phyloP scores from a whole-genome alignment of 352 stramenopile species.

The Phytophthora cactorum region DNA sequence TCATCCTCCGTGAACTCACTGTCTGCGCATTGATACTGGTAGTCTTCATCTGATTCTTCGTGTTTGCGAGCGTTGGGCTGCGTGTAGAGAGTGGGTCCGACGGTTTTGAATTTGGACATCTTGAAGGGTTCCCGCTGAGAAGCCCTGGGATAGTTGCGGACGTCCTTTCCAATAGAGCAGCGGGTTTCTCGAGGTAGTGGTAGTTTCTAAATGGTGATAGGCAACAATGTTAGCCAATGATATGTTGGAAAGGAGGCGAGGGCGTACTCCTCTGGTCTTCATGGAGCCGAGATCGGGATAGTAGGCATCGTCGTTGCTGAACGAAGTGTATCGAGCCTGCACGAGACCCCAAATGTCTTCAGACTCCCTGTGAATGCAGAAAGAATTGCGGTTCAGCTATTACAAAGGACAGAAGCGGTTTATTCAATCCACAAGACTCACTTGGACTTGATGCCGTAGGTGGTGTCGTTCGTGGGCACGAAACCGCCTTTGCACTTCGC shows the following conservation, averaged over 20 bases:
- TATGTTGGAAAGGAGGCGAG: neutral
- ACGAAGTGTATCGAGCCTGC: constrained; percentile 72
- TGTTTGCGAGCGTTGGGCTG: constrained; percentile 45
- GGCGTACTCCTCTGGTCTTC: constrained; percentile 80
- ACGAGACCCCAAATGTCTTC: constrained; percentile 78
- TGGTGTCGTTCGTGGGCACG: constrained; percentile 59
- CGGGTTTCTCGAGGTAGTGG: constrained; percentile 76
- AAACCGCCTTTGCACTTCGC: constrained; percentile 64
- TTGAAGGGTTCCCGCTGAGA: constrained; percentile 71
- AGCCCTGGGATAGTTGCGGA: constrained; percentile 50
- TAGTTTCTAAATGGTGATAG: constrained; percentile 53
- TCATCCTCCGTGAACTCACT: constrained; percentile 1
- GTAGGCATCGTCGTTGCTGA: constrained; percentile 67
- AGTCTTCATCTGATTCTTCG: constrained; percentile 7
- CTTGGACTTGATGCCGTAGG: constrained; percentile 85
- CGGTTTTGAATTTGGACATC: constrained; percentile 89
- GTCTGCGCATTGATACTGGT: neutral
- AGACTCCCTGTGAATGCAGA: constrained; percentile 47
- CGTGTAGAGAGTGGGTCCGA: constrained; percentile 68
- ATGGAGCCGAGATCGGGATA: constrained; percentile 84
- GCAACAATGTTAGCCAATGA: neutral
- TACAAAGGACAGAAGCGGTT: neutral
- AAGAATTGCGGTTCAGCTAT: neutral
- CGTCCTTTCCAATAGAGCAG: constrained; percentile 69
- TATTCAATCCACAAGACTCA: constrained; percentile 15